Base-by-base conservation (phyloP, 2,329 filamentous ascomycete species). In the Penicillium aurantiogriseum region DNA sequence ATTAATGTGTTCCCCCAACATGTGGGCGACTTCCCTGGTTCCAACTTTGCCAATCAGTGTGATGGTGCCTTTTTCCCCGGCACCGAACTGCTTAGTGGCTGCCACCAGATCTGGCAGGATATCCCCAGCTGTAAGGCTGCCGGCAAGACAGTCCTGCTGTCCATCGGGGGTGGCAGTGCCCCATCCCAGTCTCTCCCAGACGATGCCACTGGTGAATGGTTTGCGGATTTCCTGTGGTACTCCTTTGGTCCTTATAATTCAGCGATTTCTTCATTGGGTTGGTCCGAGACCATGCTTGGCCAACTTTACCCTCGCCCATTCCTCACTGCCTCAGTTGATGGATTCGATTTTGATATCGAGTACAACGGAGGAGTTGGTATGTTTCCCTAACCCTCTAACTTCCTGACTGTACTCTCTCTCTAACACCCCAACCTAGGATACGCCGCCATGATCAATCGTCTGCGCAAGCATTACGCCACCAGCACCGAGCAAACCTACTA, bases 41-140 rank as follows among this genome's bases (percentile, higher is more conserved):
- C 77, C 13, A 84, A 85, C 71, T 85, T 85, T 65, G 83, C 80
- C 60, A 83, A 82, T 63, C 81, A 82, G 42, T 85, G 83, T 62
- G 75, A 75, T 59, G 73, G 70, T 8, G 57, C 63, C 15, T 70
- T 69, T 8, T 82, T 77, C 64, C 60, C 67, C 1, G 61, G 63
- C 17, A 80, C 79, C 6, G 51, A 73, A 3, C 73, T 84, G 33
- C 73, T 79, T 25, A 71, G 63, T 0, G 68, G 68, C 50, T 83
- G 81, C 58, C 70, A 73, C 42, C 68, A 76, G 49, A 76, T 84
- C 40, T 69, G 63, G 25, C 72, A 75, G 35, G 77, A 79, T 61
- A 75, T 78, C 54, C 71, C 69, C 0, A 56, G 60, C 15, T 80
- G 77, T 56, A 75, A 80, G 59, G 62, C 63, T 8, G 63, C 64